phyloP scores from a whole-genome alignment of 345 rosid species.

The Populus davidiana region DNA sequence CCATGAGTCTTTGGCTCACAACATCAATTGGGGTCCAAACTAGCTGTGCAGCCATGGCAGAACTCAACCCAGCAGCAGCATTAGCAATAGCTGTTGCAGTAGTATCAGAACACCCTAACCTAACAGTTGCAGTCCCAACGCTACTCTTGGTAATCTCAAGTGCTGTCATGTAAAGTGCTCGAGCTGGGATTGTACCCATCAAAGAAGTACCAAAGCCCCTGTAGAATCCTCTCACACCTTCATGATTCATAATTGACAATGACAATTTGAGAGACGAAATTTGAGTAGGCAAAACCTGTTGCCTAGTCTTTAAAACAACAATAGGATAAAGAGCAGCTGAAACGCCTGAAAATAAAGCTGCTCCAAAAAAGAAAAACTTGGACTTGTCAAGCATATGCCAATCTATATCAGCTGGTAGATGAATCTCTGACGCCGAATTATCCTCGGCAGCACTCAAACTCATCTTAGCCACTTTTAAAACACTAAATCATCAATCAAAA shows the following conservation, averaged over 20 bases:
- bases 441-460: constrained; percentile 77
- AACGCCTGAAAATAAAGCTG: constrained; percentile 83
- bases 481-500: background rate
- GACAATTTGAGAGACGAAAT: constrained; percentile 62
- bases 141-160: constrained; percentile 81
- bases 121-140: constrained; percentile 63
- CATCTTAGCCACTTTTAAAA: constrained; percentile 64
- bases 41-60: constrained; percentile 86
- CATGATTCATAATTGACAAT: constrained; percentile 53
- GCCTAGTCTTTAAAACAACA: constrained; percentile 81
- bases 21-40: constrained; percentile 93
- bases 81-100: constrained; percentile 60
- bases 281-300: constrained; percentile 60
- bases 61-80: constrained; percentile 84
- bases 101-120: constrained; percentile 73
- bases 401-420: constrained; percentile 76
- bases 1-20: constrained; percentile 91
- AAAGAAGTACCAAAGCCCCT: constrained; percentile 86
- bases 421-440: constrained; percentile 68
- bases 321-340: constrained; percentile 87
- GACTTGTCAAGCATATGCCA: constrained; percentile 99
- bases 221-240: constrained; percentile 78
- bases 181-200: constrained; percentile 88
- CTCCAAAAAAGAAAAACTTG: constrained; percentile 80
- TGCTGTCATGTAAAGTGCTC: constrained; percentile 89